Evolutionary conservation across 306 rosid genomes (phyloP).

Genomic region (Gastrolobium villosum): DNA sequence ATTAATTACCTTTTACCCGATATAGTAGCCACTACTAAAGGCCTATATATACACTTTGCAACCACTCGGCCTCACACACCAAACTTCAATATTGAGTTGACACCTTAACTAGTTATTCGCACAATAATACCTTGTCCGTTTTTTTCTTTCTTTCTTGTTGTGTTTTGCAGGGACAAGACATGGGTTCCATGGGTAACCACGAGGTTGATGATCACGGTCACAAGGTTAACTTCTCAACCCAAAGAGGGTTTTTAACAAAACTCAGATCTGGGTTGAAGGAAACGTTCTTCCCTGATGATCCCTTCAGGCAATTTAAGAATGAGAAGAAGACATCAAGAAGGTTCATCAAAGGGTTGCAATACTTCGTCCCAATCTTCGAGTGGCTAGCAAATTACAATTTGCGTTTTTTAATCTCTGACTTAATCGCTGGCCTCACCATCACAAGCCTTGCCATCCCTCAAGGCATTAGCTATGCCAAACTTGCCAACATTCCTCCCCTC

Average conservation of each 20-base stretch:
- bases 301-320: slow-evolving; percentile 59
- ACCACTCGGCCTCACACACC: slow-evolving; percentile 5
- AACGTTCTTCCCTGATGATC: slow-evolving; percentile 77
- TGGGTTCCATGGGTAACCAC: not conserved
- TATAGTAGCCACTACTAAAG: slow-evolving; percentile 11
- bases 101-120: not conserved
- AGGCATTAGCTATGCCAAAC: slow-evolving; percentile 91
- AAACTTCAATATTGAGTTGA: not conserved
- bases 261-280: slow-evolving; percentile 67
- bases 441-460: slow-evolving; percentile 96
- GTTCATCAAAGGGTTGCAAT: slow-evolving; percentile 54
- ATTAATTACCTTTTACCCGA: not conserved
- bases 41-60: slow-evolving; percentile 27
- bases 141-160: not conserved
- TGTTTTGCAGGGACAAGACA: not conserved
- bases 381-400: slow-evolving; percentile 75
- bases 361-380: slow-evolving; percentile 71
- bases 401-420: slow-evolving; percentile 56
- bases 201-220: not conserved
- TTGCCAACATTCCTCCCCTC: slow-evolving; percentile 74
- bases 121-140: no score
- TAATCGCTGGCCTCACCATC: slow-evolving; percentile 86
- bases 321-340: slow-evolving; percentile 27
- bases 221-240: slow-evolving; percentile 60
- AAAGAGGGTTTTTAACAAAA: slow-evolving; percentile 48